phyloP scores from a whole-genome alignment of 225 moss, liverwort and hornwort species.

The Pleurozium schreberi region DNA sequence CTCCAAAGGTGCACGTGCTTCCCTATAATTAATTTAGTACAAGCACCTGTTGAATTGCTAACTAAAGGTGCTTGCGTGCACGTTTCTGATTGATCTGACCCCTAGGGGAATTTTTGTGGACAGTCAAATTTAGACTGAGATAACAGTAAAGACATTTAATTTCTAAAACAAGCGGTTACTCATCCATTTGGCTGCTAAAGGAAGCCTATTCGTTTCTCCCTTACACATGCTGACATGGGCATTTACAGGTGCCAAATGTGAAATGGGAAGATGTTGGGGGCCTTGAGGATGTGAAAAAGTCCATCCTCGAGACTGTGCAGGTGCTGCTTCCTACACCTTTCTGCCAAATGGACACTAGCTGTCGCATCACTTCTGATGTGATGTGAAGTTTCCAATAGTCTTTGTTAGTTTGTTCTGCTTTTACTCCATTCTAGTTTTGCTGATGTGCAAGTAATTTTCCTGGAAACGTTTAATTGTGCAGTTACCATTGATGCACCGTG shows the following conservation, averaged over 20 bases:
- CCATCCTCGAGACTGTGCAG: constrained; percentile 98
- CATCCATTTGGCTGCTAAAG: not conserved
- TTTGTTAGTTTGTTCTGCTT: not conserved
- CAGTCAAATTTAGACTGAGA: not conserved
- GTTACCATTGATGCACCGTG: constrained; percentile 89
- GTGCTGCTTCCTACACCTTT: constrained; percentile 17
- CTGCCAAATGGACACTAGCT: not conserved
- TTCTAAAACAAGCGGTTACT: not conserved
- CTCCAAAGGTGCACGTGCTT: constrained; percentile 62
- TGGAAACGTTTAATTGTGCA: constrained; percentile 18
- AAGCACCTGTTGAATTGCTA: not conserved
- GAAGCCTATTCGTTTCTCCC: not conserved
- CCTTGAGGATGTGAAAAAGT: constrained; percentile 93
- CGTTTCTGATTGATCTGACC: not conserved
- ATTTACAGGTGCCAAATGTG: constrained; percentile 88
- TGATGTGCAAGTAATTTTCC: not conserved
- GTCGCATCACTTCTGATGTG: not conserved
- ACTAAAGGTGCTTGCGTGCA: not conserved
- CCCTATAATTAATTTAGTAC: not conserved
- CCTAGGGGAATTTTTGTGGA: not conserved
- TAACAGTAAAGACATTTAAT: not conserved
- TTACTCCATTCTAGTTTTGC: not conserved
- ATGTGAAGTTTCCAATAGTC: not conserved
- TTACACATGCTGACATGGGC: not conserved
- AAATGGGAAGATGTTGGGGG: constrained; percentile 99